Conservation (phyloP, 768 basidiomycete species). For the Hygrocybe punicea region DNA sequence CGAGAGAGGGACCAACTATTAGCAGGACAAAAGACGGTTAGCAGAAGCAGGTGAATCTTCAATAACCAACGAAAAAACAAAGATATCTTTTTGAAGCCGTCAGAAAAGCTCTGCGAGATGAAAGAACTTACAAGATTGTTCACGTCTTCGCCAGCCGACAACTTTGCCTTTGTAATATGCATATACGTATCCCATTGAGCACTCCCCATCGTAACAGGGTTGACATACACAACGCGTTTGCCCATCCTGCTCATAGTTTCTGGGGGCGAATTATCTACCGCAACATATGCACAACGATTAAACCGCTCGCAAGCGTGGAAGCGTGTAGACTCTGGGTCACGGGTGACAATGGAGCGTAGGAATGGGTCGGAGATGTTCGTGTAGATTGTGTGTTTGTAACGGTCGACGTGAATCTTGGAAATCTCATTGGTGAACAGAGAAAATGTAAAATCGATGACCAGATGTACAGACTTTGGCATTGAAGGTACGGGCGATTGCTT, state of each 20-base stretch:
- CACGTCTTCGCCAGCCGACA: slow-evolving; percentile 46
- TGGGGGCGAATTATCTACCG: slow-evolving; percentile 36
- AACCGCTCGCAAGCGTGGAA: slow-evolving; percentile 95
- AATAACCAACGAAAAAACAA: too few species aligned
- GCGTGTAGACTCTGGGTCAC: slow-evolving; percentile 59
- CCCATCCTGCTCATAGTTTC: slow-evolving; percentile 43
- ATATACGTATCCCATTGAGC: slow-evolving; percentile 52
- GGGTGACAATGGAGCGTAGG: slow-evolving; percentile 56
- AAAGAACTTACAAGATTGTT: slow-evolving; percentile 57
- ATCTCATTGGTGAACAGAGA: not conserved
- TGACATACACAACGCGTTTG: slow-evolving; percentile 73
- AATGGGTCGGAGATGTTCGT: slow-evolving; percentile 56
- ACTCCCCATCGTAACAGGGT: slow-evolving; percentile 59
- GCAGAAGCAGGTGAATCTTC: too few species aligned
- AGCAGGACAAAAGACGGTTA: not conserved
- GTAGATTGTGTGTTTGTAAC: slow-evolving; percentile 78
- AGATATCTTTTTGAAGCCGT: too few species aligned
- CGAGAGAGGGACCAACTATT: slow-evolving; percentile 74
- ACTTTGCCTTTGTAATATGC: slow-evolving; percentile 35
- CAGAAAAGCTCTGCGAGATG: not conserved
- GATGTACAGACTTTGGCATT: slow-evolving; percentile 47
- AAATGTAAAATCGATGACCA: not conserved
- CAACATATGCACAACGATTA: slow-evolving; percentile 64
- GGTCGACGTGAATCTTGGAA: slow-evolving; percentile 79
- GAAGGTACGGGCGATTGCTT: slow-evolving; percentile 68